These are phyloP conservation scores for Xylariaceae sp. DNA, from an alignment of 2,329 filamentous ascomycete genomes.

Conservation along the genomic window DNA sequence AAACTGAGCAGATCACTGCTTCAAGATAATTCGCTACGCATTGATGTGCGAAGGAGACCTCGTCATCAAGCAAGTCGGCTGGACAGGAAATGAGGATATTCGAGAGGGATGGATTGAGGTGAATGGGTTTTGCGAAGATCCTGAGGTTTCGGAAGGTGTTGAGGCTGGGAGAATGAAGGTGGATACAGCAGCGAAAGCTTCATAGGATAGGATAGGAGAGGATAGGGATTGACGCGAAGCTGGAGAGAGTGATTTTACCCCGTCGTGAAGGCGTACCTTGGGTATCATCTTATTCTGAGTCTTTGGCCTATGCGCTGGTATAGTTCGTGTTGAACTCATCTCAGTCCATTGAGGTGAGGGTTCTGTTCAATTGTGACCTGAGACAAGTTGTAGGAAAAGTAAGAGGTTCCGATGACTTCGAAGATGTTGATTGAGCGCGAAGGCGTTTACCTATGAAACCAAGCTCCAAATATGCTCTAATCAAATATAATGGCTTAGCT, in stretches of 20 bases:
- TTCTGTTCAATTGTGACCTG: too few species aligned
- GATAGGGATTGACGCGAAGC: not conserved
- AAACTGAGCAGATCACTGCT: not conserved
- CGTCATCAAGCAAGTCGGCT: constrained; percentile 1
- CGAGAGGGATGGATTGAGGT: constrained; percentile 1
- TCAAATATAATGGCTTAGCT: too few species aligned
- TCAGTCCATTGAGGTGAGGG: too few species aligned
- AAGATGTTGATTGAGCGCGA: too few species aligned
- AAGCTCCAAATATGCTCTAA: too few species aligned
- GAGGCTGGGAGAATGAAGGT: not conserved
- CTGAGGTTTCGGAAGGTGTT: not conserved
- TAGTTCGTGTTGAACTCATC: too few species aligned
- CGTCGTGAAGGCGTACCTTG: too few species aligned
- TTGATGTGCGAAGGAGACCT: not conserved
- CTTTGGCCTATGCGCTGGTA: not conserved
- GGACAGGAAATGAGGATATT: not conserved
- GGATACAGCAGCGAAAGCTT: not conserved
- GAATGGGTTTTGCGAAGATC: not conserved
- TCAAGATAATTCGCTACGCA: not conserved
- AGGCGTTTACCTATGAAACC: too few species aligned
- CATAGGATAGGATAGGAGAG: not conserved
- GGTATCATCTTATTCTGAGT: too few species aligned
- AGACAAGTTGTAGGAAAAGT: too few species aligned
- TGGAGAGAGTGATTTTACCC: not conserved
- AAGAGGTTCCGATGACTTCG: too few species aligned